Conservation (phyloP, 768 basidiomycete species). For the Chlorophyllum brunneum region DNA sequence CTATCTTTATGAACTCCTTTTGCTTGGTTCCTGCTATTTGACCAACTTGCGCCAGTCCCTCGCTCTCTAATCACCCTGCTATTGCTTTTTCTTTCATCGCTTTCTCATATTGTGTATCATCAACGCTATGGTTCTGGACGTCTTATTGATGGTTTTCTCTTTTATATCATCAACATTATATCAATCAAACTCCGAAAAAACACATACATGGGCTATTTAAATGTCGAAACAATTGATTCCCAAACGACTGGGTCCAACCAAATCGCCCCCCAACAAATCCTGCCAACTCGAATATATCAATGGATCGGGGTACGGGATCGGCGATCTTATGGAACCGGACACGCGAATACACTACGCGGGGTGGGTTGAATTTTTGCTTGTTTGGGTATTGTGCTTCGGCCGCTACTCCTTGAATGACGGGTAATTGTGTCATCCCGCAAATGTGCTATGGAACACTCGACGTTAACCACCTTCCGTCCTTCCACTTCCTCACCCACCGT, state of each 20-base stretch:
- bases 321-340: not conserved
- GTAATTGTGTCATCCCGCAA: not conserved
- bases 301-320: not conserved
- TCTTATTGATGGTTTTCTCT: slow-evolving; percentile 11
- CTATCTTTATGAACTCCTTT: not conserved
- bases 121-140: slow-evolving; percentile 6
- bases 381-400: not conserved
- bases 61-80: slow-evolving; percentile 2
- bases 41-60: not conserved
- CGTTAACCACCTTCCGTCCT: not conserved
- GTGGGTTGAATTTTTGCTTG: not conserved
- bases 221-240: not conserved
- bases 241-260: not conserved
- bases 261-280: not conserved
- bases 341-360: not conserved
- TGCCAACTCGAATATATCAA: too few relatives aligned
- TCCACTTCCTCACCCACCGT: not conserved
- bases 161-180: slow-evolving; percentile 4
- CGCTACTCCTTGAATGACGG: slow-evolving; percentile 1
- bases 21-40: not conserved
- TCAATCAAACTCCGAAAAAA: slow-evolving; percentile 10
- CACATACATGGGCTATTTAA: not conserved
- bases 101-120: slow-evolving; percentile 9
- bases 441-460: not conserved
- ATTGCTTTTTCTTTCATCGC: not conserved